A percentile compares a stretch with the other conserved stretches of the same genome.
Conservation (phyloP, 805 yeast genomes). For the Nakazawaea siamensis region DNA sequence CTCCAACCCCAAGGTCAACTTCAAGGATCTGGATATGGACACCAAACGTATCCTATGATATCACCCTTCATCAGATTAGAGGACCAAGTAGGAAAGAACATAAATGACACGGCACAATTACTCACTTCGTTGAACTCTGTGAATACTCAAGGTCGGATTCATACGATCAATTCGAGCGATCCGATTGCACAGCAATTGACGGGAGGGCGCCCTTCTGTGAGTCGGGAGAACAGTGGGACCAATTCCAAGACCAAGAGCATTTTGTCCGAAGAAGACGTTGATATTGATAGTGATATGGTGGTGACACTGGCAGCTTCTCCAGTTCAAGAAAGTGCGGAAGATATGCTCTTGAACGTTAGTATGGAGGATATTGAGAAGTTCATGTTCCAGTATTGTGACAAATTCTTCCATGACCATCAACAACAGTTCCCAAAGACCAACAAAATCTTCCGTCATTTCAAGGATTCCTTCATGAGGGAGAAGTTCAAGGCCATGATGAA, state of each 20-base stretch:
- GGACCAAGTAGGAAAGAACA: too few relatives aligned
- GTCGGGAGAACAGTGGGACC: background rate
- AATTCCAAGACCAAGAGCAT: background rate
- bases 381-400: slow-evolving; percentile 23
- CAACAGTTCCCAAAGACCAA: slow-evolving; percentile 19
- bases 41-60: too few relatives aligned
- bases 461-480: slow-evolving; percentile 24
- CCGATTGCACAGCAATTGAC: too few relatives aligned
- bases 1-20: background rate
- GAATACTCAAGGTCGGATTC: too few relatives aligned
- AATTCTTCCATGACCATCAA: slow-evolving; percentile 20
- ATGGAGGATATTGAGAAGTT: slow-evolving; percentile 24
- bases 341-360: slow-evolving; percentile 7
- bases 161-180: too few relatives aligned
- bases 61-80: too few relatives aligned
- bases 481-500: slow-evolving; percentile 14
- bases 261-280: background rate
- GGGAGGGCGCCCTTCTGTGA: too few relatives aligned
- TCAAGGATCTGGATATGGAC: background rate
- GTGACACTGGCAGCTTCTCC: background rate
- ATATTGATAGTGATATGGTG: background rate
- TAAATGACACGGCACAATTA: too few relatives aligned
- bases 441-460: slow-evolving; percentile 21
- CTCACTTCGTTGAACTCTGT: too few relatives aligned
- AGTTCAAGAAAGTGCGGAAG: slow-evolving; percentile 1